Evolutionary conservation across 345 rosid genomes (phyloP).

Genomic region (Cardamine resedifolia): DNA sequence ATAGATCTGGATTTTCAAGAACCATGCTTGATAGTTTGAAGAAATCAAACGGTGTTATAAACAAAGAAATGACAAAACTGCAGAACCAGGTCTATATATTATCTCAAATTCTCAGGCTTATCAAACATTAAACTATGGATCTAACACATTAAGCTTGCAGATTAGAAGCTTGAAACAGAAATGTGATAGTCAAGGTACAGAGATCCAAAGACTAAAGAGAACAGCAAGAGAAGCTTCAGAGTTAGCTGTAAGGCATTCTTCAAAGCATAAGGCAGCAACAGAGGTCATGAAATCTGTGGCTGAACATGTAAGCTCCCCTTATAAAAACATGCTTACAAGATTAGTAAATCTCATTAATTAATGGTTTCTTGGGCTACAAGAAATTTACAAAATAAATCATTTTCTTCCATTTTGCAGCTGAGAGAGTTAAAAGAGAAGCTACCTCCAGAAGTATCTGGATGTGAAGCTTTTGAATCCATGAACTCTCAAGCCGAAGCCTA

Average conservation of each 20-base stretch:
- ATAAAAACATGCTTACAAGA: constrained; percentile 8
- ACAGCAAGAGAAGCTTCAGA: constrained; percentile 52
- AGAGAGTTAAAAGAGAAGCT: constrained; percentile 55
- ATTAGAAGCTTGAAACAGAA: constrained; percentile 59
- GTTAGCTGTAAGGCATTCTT: constrained; percentile 52
- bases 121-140: background rate
- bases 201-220: constrained; percentile 53
- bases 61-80: constrained; percentile 71
- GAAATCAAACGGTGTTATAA: constrained; percentile 77
- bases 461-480: constrained; percentile 56
- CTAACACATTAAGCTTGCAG: constrained; percentile 40
- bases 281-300: constrained; percentile 56
- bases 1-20: constrained; percentile 70
- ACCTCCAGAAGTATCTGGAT: constrained; percentile 55
- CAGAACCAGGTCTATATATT: constrained; percentile 59
- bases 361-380: background rate
- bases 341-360: background rate
- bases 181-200: constrained; percentile 62
- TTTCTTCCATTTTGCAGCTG: constrained; percentile 43
- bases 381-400: background rate
- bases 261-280: constrained; percentile 55
- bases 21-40: constrained; percentile 73
- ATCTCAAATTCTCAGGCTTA: background rate
- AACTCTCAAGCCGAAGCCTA: constrained; percentile 58
- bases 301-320: constrained; percentile 50